Percentiles rank a stretch among this genome's conserved stretches.
Evolutionary conservation across 164 flowering plant species (phyloP).

Genomic region (Akebia trifoliata): DNA sequence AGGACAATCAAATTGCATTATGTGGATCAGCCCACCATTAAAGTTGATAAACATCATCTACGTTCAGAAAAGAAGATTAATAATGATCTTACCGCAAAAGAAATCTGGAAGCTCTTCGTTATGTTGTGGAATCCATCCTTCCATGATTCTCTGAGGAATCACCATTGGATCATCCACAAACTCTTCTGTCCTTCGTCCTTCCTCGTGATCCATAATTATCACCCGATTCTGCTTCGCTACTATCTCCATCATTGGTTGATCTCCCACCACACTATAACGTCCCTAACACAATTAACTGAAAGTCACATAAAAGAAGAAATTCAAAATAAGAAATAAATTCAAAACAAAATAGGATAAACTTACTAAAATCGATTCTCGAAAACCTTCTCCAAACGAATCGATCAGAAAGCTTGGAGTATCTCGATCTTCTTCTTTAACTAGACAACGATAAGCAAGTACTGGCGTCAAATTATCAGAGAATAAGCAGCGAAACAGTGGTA

Average conservation of each 20-base stretch:
- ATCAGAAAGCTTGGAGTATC: conserved; percentile 80
- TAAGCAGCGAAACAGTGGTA: conserved; percentile 54
- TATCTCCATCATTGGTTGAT: conserved; percentile 70
- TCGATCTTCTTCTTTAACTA: conserved; percentile 74
- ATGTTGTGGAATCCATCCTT: conserved; percentile 62
- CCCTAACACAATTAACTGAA: conserved; percentile 52
- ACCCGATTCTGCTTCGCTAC: conserved; percentile 67
- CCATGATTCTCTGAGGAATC: conserved; percentile 55
- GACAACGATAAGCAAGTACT: conserved; percentile 78
- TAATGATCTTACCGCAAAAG: conserved; percentile 88
- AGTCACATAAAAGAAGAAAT: not conserved
- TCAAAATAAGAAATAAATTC: not conserved
- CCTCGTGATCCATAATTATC: conserved; percentile 56
- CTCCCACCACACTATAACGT: conserved; percentile 73
- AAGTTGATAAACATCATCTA: no score
- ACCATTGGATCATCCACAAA: conserved; percentile 66
- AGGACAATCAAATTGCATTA: no score
- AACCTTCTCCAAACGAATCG: conserved; percentile 71
- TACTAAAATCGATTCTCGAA: conserved; percentile 41
- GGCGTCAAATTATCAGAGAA: conserved; percentile 83
- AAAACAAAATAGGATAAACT: conserved; percentile 9
- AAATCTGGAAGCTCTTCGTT: conserved; percentile 68
- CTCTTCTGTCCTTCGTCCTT: conserved; percentile 46
- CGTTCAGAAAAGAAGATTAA: no score
- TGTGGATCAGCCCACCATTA: no score